Evolutionary conservation across 257 asterid species (phyloP), one percentile per base, ranked within the genome.

Genomic region (Galeopsis tetrahit): DNA sequence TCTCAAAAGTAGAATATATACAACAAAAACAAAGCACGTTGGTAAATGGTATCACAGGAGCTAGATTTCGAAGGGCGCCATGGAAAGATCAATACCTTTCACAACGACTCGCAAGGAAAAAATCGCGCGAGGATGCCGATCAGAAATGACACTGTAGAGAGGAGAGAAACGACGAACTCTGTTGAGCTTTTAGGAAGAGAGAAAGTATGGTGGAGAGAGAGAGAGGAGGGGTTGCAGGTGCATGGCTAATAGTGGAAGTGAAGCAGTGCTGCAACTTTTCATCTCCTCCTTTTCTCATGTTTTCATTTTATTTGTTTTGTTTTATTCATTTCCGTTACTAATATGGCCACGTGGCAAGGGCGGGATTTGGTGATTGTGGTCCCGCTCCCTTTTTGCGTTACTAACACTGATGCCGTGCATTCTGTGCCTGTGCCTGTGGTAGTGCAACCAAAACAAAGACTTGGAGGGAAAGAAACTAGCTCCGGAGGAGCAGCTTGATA

Each of bases 201-300:
- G 49, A 3, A 2, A 14, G 1, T 13, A 3, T 2, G 46, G 31
- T 39, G 78, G 53, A 35, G 78, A 48, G 72, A 68, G 74, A 38
- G 62, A 42, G 64, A 38, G 63, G n/a, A n/a, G n/a, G n/a, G n/a
- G 46, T 2, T 64, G 71, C 66, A 64, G 70, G 14, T 72, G 80
- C 73, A 60, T 67, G 82, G 39, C 68, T 60, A 40, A 35, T 1
- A 9, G 43, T 44, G 69, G 35, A n/a, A 33, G 40, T 53, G 76
- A 6, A 17, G 35, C 34, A 60, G 60, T 2, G 61, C 39, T 34
- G 74, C 13, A 10, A 2, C 42, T 43, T 3, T 40, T 6, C 66
- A 4, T 31, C 48, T 21, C 32, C 42, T 2, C 28, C 28, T 21
- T 21, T 21, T 46, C 21, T 46, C n/a, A n/a, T n/a, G 7, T 40